Conservation (phyloP, 352 stramenopile genomes). For the Globisporangium irregulare region DNA sequence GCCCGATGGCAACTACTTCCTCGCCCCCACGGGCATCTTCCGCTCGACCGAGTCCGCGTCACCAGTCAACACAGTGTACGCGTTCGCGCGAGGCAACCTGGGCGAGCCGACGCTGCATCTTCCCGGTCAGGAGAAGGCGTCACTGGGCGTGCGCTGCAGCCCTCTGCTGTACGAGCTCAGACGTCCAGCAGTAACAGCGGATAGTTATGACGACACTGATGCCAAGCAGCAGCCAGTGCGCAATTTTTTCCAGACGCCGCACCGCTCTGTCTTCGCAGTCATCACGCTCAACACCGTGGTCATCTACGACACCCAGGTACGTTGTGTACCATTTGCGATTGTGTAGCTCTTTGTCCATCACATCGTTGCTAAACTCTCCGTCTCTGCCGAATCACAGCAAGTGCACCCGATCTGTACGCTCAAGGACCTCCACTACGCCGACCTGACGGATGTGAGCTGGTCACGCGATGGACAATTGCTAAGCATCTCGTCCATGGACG, state of each 20-base stretch:
- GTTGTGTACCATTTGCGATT: neutral
- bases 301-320: slow-evolving; percentile 94
- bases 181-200: neutral
- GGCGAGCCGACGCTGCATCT: slow-evolving; percentile 91
- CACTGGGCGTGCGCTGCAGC: slow-evolving; percentile 91
- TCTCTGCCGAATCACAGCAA: slow-evolving; percentile 33
- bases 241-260: slow-evolving; percentile 81
- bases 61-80: slow-evolving; percentile 87
- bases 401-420: slow-evolving; percentile 85
- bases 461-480: slow-evolving; percentile 89
- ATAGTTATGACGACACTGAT: neutral
- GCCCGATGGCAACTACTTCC: slow-evolving; percentile 90
- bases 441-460: slow-evolving; percentile 94
- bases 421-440: slow-evolving; percentile 92
- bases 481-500: slow-evolving; percentile 93
- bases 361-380: neutral
- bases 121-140: slow-evolving; percentile 90
- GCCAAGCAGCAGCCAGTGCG: neutral
- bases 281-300: slow-evolving; percentile 92
- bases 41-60: slow-evolving; percentile 37
- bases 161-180: slow-evolving; percentile 91
- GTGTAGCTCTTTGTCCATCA: neutral
- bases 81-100: slow-evolving; percentile 93
- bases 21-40: slow-evolving; percentile 84
- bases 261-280: slow-evolving; percentile 92